Evolutionary conservation across 2,329 filamentous ascomycete species (phyloP), one percentile per base, ranked within the genome.

Genomic region (Penicillium italicum): DNA sequence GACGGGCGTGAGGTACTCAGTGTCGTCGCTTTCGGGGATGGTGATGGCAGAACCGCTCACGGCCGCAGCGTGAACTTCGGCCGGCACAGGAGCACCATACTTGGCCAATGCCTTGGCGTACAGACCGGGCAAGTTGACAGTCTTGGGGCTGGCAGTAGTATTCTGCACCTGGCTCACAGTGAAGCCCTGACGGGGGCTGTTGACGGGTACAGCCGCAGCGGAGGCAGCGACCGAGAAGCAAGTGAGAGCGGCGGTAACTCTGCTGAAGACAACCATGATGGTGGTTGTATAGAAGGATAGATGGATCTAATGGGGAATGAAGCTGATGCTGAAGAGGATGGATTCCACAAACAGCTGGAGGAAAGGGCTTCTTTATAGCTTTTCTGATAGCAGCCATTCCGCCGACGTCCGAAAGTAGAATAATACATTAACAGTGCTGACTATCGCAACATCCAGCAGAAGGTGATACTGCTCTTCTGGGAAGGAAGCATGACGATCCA

Each of bases 1-100:
- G 44, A 91, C 82, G 0, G 85, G 83, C 53, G 82, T 79, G 30
- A 86, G 73, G 55, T 85, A 87, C 66, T 85, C 79, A 4, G 75
- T 73, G 60, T 87, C 85, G 45, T 77, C 71, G n/a, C 72, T 62
- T 57, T 79, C 71, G 0, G 81, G 80, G 18, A 73, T 77, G 18
- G 77, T 76, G 36, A 73, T 70, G 48, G 66, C 73, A 46, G 62
- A 64, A 47, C 70, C 70, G n/a, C 58, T 64, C 8, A 52, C 55
- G 20, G 72, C 71, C 48, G 73, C 72, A 20, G 63, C 66, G 40
- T 63, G 65, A 52, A 75, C 58, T 37, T 54, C 51, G 4, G 59
- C 44, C 2, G 73, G 72, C 2, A 74, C 67, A 9, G 53, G 50
- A 42, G 46, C 68, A 10, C 66, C 70, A 41, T 66, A 72, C 60